These are phyloP conservation scores for Thalassiosira ordinaria DNA, from an alignment of 352 stramenopile species.

Conservation along the genomic window DNA sequence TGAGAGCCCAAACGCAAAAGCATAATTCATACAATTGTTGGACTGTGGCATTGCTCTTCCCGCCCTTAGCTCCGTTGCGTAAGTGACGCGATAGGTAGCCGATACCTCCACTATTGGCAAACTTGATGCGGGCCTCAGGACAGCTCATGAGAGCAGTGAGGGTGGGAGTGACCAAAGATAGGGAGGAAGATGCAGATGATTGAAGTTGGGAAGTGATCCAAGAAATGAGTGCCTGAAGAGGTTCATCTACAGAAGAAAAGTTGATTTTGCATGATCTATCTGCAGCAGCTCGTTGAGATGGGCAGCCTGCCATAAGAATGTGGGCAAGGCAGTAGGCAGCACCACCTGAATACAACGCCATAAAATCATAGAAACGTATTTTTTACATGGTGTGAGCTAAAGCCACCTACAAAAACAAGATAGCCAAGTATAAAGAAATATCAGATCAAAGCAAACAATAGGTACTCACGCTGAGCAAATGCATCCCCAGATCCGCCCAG, in stretches of 20 bases:
- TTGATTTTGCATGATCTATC: slow-evolving; percentile 53
- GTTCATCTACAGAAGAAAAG: slow-evolving; percentile 56
- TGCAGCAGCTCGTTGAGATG: slow-evolving; percentile 24
- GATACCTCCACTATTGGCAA: slow-evolving; percentile 90
- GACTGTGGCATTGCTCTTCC: slow-evolving; percentile 64
- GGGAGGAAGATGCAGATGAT: slow-evolving; percentile 54
- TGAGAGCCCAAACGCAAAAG: slow-evolving; percentile 96
- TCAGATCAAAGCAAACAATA: slow-evolving; percentile 8
- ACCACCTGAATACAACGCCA: slow-evolving; percentile 46
- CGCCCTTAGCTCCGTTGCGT: slow-evolving; percentile 41
- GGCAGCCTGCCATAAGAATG: slow-evolving; percentile 68
- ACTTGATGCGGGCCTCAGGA: slow-evolving; percentile 88
- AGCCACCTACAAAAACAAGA: no score
- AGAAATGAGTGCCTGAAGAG: slow-evolving; percentile 64
- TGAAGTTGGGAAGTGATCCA: slow-evolving; percentile 78
- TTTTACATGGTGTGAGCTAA: no score
- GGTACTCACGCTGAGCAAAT: slow-evolving; percentile 59
- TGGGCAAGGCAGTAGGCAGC: slow-evolving; percentile 68
- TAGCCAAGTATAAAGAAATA: slow-evolving; percentile 1
- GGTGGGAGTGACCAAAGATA: slow-evolving; percentile 86
- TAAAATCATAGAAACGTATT: no score
- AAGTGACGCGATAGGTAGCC: slow-evolving; percentile 86
- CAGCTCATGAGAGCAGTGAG: slow-evolving; percentile 91
- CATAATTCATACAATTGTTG: slow-evolving; percentile 96
- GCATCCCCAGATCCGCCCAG: slow-evolving; percentile 57